A percentile compares a stretch with the other conserved stretches of the same genome.
Evolutionary conservation across 805 yeast species (phyloP).

Genomic region (Suhomyces sp.): DNA sequence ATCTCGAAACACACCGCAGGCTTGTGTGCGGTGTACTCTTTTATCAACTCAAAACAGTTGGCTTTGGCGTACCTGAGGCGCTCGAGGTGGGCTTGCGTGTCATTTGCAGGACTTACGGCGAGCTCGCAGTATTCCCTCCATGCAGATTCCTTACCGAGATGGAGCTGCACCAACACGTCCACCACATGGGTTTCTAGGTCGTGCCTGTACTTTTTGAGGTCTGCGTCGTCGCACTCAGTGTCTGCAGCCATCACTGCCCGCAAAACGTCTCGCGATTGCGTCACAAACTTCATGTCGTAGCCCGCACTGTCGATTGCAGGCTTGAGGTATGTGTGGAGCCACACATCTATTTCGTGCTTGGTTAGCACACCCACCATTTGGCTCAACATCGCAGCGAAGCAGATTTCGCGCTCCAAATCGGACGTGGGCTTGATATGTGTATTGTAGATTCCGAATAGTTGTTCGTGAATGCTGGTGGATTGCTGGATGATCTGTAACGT

Average conservation of each 20-base stretch:
- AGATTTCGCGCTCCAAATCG: constrained; percentile 30
- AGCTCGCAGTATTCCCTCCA: constrained; percentile 8
- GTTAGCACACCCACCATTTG: constrained; percentile 30
- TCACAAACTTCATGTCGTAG: constrained; percentile 36
- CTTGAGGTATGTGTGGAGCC: constrained; percentile 48
- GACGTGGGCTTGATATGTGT: constrained; percentile 25
- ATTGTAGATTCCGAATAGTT: constrained; percentile 34
- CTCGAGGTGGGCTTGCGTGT: constrained; percentile 44
- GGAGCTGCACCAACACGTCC: constrained; percentile 21
- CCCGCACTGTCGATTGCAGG: constrained; percentile 64
- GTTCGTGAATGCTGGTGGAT: constrained; percentile 32
- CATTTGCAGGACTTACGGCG: constrained; percentile 14
- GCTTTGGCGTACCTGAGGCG: constrained; percentile 45
- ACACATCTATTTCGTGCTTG: constrained; percentile 34
- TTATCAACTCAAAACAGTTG: constrained; percentile 42
- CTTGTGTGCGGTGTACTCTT: constrained; percentile 40
- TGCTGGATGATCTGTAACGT: constrained; percentile 27
- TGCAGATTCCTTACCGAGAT: neutral
- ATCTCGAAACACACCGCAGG: constrained; percentile 35
- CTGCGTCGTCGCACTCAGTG: constrained; percentile 19
- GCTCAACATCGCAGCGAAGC: constrained; percentile 39
- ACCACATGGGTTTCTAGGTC: constrained; percentile 21
- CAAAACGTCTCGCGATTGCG: constrained; percentile 28
- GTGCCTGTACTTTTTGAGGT: constrained; percentile 16
- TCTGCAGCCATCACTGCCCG: constrained; percentile 15